Evolutionary conservation across 768 basidiomycete genomes (phyloP), one percentile per base, ranked within the genome.

Genomic region (Sutorius australiensis): DNA sequence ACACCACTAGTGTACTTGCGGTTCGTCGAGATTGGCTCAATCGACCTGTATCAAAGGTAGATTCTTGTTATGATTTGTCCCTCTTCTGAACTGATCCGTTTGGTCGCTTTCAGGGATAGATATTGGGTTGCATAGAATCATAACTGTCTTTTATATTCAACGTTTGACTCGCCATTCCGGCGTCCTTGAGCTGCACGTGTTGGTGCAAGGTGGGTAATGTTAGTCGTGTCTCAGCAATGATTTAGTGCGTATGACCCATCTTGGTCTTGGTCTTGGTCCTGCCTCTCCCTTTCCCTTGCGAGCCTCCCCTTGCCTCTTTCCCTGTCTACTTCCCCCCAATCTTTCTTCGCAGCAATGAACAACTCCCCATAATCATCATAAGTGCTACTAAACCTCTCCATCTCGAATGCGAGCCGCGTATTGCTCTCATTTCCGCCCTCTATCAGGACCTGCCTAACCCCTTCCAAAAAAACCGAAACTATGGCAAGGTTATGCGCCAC

Each of bases 301-400:
- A 92, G 62, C 59, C 90, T 73, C 3, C 90, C 90, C 65, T 89
- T 91, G 13, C 90, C 89, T 55, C 90, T 72, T 32, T 83, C 83
- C 53, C 73, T 58, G 27, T 91, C 84, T 3, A 92, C 88, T 34
- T 75, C 72, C n/a, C 69, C 68, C 88, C 89, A 92, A 50, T 70
- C 69, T 32, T 54, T 62, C 60, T 68, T 76, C 24, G 86, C 88
- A 56, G 78, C 76, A 5, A 73, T 67, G 8, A 87, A 73, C 19
- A 89, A 61, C 1, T 53, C 58, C 50, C 75, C 61, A 0, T 50
- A 59, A 50, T 74, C 80, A 53, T 85, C 82, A 57, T 89, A 89
- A 24, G 44, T 61, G 17, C 63, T 67, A 32, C 65, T 63, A 59
- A 90, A 90, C 49, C 63, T 66, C 6, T 68, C 67, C 2, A 84